Base-by-base conservation (phyloP, 768 basidiomycete genomes). In the Boletus edulis region DNA sequence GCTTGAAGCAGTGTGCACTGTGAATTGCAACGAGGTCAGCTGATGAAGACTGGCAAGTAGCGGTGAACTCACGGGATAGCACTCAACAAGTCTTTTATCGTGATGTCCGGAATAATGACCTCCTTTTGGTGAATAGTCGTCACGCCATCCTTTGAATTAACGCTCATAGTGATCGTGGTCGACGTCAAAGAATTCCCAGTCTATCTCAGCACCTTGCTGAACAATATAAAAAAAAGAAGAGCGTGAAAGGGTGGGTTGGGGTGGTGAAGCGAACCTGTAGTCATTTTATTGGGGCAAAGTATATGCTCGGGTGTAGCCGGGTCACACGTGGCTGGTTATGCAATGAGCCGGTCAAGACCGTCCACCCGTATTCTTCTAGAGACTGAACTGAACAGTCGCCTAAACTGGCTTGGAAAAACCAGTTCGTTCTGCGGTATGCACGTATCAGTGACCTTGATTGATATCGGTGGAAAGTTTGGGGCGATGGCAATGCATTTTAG, bases 1-100 rank as follows among this genome's bases (percentile, higher is more conserved):
- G 89, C 76, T 95, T 79, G 75, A 86, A 92, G 77, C 96, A 98
- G 73, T 93, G 93, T 10, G 87, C 61, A 14, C 90, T 91, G 57
- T 29, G 52, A 37, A 49, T 51, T 20, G 27, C 27, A 35, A 32
- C 9, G 17, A 29, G 20, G 38, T 60, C 15, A 52, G 38, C 10
- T 49, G 7, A 13, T n/a, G 24, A 62, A 22, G 54, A 45, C 37
- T 10, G 12, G 39, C 7, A 35, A n/a, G 58, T 41, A 52, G 40
- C 18, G 7, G 18, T 51, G 38, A 57, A 79, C 87, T 59, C 65
- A 91, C 84, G 94, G 94, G 67, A 97, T 94, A 17, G 80, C 83
- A 44, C 81, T 81, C 49, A 95, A 79, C 62, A 96, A 68, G 64
- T 97, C 89, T 76, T 95, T 97, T 71, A 95, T 81, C 38, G 89